Percentiles rank a stretch among this genome's conserved stretches.
Conservation (phyloP, 495 filamentous ascomycete genomes). For the Peziza echinospora region DNA sequence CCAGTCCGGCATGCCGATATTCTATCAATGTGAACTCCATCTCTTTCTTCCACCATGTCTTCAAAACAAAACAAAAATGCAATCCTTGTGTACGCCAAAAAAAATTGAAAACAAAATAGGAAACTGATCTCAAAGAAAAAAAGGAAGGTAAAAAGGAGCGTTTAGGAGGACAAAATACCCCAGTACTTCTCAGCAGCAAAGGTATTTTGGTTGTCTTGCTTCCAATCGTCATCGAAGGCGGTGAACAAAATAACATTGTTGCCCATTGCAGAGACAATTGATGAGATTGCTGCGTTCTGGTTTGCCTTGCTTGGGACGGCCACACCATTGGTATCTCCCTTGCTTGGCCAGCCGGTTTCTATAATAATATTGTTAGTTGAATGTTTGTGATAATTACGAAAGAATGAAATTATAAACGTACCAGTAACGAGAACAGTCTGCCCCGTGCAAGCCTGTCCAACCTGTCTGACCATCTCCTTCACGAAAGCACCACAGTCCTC, state of each 20-base stretch:
- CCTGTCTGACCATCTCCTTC: constrained; percentile 26
- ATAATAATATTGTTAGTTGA: constrained; percentile 23
- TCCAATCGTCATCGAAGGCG: constrained; percentile 60
- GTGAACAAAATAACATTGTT: constrained; percentile 46
- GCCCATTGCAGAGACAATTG: constrained; percentile 34
- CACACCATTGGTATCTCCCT: constrained; percentile 37
- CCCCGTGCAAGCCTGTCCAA: constrained; percentile 28
- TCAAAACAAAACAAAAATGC: too few species aligned
- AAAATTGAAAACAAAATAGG: too few species aligned
- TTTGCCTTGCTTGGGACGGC: constrained; percentile 42
- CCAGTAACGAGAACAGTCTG: constrained; percentile 34
- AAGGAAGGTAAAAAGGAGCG: neutral
- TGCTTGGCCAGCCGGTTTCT: constrained; percentile 67
- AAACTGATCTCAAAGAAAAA: too few species aligned
- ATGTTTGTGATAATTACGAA: too few species aligned
- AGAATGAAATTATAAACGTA: too few species aligned
- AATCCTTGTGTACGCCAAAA: too few species aligned
- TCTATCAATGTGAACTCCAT: too few species aligned
- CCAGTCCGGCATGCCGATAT: too few species aligned
- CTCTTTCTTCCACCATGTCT: too few species aligned
- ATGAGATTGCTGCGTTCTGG: constrained; percentile 40
- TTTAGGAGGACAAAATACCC: constrained; percentile 28
- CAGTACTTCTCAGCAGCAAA: constrained; percentile 53
- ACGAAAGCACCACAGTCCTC: constrained; percentile 43
- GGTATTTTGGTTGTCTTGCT: constrained; percentile 38